A percentile compares a stretch with the other conserved stretches of the same genome.
These are phyloP conservation scores for Boletus subcaerulescens DNA, from an alignment of 768 basidiomycete species.

Conservation along the genomic window DNA sequence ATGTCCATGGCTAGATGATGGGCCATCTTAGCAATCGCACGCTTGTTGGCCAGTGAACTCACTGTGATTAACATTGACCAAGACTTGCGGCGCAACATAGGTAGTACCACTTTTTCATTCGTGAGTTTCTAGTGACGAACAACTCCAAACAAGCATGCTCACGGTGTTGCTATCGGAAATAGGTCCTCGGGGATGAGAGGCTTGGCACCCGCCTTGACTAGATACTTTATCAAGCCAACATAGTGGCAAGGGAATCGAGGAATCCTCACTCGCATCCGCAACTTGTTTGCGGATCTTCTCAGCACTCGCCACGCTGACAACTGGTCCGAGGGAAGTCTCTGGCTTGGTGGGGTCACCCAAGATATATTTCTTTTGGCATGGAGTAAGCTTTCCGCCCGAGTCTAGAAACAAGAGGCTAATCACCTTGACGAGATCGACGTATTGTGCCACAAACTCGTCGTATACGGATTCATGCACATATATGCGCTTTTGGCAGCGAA, in stretches of 20 bases:
- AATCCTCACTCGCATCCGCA: slow-evolving; percentile 66
- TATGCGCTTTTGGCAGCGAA: slow-evolving; percentile 57
- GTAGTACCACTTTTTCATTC: slow-evolving; percentile 59
- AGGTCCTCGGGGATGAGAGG: slow-evolving; percentile 64
- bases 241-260: background rate
- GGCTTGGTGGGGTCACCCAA: slow-evolving; percentile 81
- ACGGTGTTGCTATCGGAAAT: slow-evolving; percentile 70
- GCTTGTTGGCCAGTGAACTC: slow-evolving; percentile 30
- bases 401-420: background rate
- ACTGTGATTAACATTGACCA: slow-evolving; percentile 89
- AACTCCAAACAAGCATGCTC: slow-evolving; percentile 23
- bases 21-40: slow-evolving; percentile 2
- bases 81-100: slow-evolving; percentile 88
- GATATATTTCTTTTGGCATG: slow-evolving; percentile 56
- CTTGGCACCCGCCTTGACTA: slow-evolving; percentile 78
- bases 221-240: background rate
- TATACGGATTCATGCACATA: slow-evolving; percentile 89
- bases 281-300: slow-evolving; percentile 84
- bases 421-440: slow-evolving; percentile 73
- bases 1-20: slow-evolving; percentile 72
- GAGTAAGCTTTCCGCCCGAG: background rate
- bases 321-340: slow-evolving; percentile 85
- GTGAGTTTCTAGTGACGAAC: background rate
- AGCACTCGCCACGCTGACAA: slow-evolving; percentile 86
- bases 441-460: slow-evolving; percentile 73